Base-by-base conservation (phyloP, 306 rosid genomes). In the Calophaca sinica region DNA sequence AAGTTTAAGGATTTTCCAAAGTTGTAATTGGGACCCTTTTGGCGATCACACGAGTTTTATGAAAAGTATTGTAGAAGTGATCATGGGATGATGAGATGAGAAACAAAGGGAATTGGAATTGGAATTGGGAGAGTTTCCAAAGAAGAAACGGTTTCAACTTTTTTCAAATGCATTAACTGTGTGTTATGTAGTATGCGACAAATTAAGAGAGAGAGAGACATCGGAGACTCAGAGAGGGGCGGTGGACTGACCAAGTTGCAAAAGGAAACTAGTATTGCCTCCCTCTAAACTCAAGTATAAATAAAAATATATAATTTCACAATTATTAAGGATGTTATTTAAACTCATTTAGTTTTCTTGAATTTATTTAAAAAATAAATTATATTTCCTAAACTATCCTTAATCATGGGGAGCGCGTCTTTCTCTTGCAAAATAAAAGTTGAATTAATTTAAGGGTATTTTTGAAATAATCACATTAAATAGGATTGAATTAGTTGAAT, bases 141-240 rank as follows among this genome's bases (percentile, higher is more conserved):
- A 15, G 75, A n/a, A 72, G 75, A n/a, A 72, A 72, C 57, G 51
- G 45, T 13, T 72, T 72, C 38, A 5, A 39, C 13, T 15, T 62
- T 20, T 20, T 33, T 33, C 36, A 33, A 33, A 33, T 33, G 36
- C 36, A 33, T 33, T 33, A 33, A 72, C 6, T 58, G 33, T 5
- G 57, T 31, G 62, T 57, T 36, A 20, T 70, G 41, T 53, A n/a
- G 57, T 38, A 28, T 36, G 46, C 9, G 54, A 32, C 59, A 45
- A 32, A 44, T 5, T 0, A n/a, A 12, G 59, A 68, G 72, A 65
- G 55, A 26, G 51, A 63, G 15, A 31, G 20, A 12, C 28, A 32
- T 14, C 48, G 39, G 14, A 50, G 2, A 14, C 8, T 9, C 15
- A 4, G 41, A 2, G 15, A 58, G 20, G 13, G 42, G 15, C 0